phyloP scores from a whole-genome alignment of 164 flowering plant species.

The grape (Vitis vinifera) region ASM3070453v1 NC_081814.1:2144501-2145000 shows the following conservation, averaged over 20 bases:
- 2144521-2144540: constrained; percentile 57
- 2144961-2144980: constrained; percentile 89
- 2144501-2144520: too few relatives aligned
- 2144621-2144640: constrained; percentile 48
- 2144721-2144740: constrained; percentile 73
- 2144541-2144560: constrained; percentile 87
- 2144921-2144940: constrained; percentile 98
- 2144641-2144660: constrained; percentile 73
- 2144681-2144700: constrained; percentile 61
- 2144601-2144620: constrained; percentile 65
- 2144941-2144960: constrained; percentile 92
- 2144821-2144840: constrained; percentile 88
- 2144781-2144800: constrained; percentile 58
- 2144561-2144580: constrained; percentile 47
- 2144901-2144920: constrained; percentile 93
- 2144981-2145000: constrained; percentile 74
- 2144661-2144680: constrained; percentile 91
- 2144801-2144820: constrained; percentile 80
- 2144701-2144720: constrained; percentile 43
- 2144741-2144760: constrained; percentile 86
- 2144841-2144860: constrained; percentile 62
- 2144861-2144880: constrained; percentile 84
- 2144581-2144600: constrained; percentile 74
- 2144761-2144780: constrained; percentile 84
- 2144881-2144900: constrained; percentile 62